A percentile compares a stretch with the other conserved stretches of the same genome.
These are phyloP conservation scores for Didymella sp. DNA, from an alignment of 2,329 filamentous ascomycete genomes.

Conservation along the genomic window DNA sequence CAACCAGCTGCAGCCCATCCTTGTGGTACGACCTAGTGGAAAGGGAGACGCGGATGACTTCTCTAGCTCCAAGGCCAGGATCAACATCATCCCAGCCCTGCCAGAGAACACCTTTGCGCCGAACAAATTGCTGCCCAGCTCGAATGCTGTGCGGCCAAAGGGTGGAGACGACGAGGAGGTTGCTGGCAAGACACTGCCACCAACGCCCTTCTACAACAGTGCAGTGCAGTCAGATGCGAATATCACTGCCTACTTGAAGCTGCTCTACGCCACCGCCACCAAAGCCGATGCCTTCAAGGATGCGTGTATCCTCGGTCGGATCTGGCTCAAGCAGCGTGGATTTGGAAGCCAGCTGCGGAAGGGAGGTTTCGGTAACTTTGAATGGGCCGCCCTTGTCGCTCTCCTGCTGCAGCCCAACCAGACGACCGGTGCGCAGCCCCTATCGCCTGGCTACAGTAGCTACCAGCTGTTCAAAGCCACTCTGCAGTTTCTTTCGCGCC, in stretches of 20 bases:
- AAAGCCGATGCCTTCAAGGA: constrained; percentile 78
- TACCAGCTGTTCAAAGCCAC: constrained; percentile 95
- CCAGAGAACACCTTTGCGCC: constrained; percentile 72
- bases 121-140: constrained; percentile 72
- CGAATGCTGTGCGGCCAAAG: constrained; percentile 71
- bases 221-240: constrained; percentile 79
- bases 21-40: constrained; percentile 55
- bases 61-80: constrained; percentile 49
- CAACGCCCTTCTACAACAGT: constrained; percentile 89
- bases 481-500: constrained; percentile 82
- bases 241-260: constrained; percentile 75
- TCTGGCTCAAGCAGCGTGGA: constrained; percentile 89
- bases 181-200: constrained; percentile 37
- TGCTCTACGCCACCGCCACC: constrained; percentile 73
- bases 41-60: constrained; percentile 48
- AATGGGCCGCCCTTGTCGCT: constrained; percentile 84
- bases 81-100: constrained; percentile 80
- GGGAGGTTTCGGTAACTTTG: constrained; percentile 92
- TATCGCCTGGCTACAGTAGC: constrained; percentile 83
- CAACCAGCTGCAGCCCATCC: constrained; percentile 76
- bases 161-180: constrained; percentile 55
- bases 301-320: constrained; percentile 82
- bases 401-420: constrained; percentile 81
- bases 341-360: constrained; percentile 72
- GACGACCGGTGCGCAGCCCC: constrained; percentile 70